phyloP scores from a whole-genome alignment of 2,329 filamentous ascomycete genomes.

The Blumeriella jaapii region DNA sequence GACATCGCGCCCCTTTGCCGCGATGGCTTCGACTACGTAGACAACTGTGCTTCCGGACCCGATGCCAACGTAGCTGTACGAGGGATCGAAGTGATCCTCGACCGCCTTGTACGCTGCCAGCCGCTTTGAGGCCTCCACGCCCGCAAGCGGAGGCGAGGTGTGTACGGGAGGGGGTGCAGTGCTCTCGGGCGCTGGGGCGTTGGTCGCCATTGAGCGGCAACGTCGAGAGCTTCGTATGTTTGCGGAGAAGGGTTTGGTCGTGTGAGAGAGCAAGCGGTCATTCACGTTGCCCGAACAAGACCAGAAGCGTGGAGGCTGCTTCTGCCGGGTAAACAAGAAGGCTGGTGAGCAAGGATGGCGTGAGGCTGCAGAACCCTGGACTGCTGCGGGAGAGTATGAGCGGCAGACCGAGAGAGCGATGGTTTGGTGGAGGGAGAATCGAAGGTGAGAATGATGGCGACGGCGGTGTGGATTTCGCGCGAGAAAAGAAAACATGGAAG shows the following conservation, averaged over 20 bases:
- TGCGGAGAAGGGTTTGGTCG: neutral
- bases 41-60: slow-evolving; percentile 73
- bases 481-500: too few species aligned
- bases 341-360: slow-evolving; percentile 1
- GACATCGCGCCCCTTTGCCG: slow-evolving; percentile 41
- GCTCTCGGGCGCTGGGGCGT: slow-evolving; percentile 10
- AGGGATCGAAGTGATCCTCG: slow-evolving; percentile 54
- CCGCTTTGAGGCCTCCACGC: slow-evolving; percentile 63
- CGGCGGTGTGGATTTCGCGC: too few species aligned
- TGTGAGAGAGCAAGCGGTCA: too few species aligned
- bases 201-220: slow-evolving; percentile 11
- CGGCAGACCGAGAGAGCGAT: too few species aligned
- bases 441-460: too few species aligned
- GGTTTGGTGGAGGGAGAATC: too few species aligned
- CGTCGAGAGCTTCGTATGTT: neutral
- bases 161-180: slow-evolving; percentile 9
- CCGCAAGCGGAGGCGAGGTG: slow-evolving; percentile 18
- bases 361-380: neutral
- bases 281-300: too few species aligned
- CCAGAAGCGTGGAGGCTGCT: too few species aligned
- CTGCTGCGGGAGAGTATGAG: too few species aligned
- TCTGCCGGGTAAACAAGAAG: neutral
- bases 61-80: slow-evolving; percentile 60
- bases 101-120: slow-evolving; percentile 65
- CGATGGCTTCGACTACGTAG: slow-evolving; percentile 76